Evolutionary conservation across 108 stramenopile genomes (phyloP), one percentile per base, ranked within the genome.

Genomic region (Craspedostauros australis): DNA sequence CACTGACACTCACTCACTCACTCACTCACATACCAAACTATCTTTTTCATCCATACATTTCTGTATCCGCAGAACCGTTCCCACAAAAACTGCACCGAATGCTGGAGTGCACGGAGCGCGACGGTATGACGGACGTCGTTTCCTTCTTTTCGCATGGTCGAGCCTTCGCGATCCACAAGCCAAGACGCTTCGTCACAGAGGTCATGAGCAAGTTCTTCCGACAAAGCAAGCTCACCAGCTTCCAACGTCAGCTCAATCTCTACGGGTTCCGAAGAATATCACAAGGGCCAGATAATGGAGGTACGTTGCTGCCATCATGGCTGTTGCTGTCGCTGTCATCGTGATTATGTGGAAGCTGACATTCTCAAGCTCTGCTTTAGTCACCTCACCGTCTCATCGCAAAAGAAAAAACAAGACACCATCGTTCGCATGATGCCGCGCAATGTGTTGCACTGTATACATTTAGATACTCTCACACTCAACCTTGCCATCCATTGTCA

Each of bases 211-310:
- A 48, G 12, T 91, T 85, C 68, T 96, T 94, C 59, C 75, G 73
- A 18, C 88, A 84, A 46, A 77, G 80, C 51, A 81, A 77, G 49
- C 62, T 82, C 50, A 73, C 84, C 18, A 73, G 72, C 39, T 93
- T 95, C 56, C 91, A 95, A 64, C 54, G 94, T 16, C 91, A 95
- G 70, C 63, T 93, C 22, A 89, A 93, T 51, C 57, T 89, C 9
- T 85, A 85, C 46, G 84, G 79, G 5, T 85, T 85, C 46, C 30
- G 47, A 28, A 66, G 77, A 29, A 65, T 85, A 11, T 78, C 74
- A 16, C 52, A 64, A 27, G 84, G 84, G 8, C 44, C 57, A 3
- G 84, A 85, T 41, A 62, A 70, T 52, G 79, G 79, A 28, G 66
- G 65, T 25, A 27, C 25, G 5, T 48, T 9, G 7, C 29, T 6